Conservation (phyloP, 352 stramenopile species). For the Thraustochytrium sp. region DNA sequence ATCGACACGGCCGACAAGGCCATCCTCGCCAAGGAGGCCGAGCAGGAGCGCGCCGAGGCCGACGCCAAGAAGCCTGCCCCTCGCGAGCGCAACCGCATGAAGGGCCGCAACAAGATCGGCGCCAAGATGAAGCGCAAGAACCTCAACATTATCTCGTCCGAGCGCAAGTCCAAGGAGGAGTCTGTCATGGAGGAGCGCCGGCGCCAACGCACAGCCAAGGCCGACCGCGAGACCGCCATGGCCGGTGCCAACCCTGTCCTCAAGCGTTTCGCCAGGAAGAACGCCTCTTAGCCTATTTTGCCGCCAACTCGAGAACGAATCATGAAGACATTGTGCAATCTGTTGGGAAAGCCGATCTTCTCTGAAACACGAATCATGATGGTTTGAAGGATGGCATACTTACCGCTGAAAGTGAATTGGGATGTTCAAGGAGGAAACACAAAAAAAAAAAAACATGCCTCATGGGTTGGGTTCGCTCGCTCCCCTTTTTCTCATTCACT, state of each 20-base stretch:
- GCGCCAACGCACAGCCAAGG: constrained; percentile 52
- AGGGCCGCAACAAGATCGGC: constrained; percentile 91
- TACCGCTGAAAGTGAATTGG: not conserved
- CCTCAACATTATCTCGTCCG: constrained; percentile 93
- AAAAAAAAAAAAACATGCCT: not conserved
- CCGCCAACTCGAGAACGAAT: too few relatives aligned
- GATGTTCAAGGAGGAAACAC: not conserved
- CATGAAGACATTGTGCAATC: not conserved
- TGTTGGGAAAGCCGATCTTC: too few relatives aligned
- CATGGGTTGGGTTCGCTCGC: not conserved
- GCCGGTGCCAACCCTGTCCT: not conserved
- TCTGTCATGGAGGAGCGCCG: constrained; percentile 70
- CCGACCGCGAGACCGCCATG: constrained; percentile 50
- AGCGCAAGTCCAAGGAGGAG: constrained; percentile 81
- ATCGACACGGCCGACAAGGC: constrained; percentile 64
- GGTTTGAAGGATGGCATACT: too few relatives aligned
- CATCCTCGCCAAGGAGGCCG: not conserved
- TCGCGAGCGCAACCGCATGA: constrained; percentile 93
- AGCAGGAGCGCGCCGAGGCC: not conserved
- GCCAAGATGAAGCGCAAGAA: constrained; percentile 92
- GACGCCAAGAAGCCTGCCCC: constrained; percentile 4
- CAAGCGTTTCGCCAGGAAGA: not conserved
- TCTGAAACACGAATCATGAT: too few relatives aligned
- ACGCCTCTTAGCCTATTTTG: not conserved
- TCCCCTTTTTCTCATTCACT: not conserved